Evolutionary conservation across 768 basidiomycete genomes (phyloP).

Genomic region (Amanita polypyramis): DNA sequence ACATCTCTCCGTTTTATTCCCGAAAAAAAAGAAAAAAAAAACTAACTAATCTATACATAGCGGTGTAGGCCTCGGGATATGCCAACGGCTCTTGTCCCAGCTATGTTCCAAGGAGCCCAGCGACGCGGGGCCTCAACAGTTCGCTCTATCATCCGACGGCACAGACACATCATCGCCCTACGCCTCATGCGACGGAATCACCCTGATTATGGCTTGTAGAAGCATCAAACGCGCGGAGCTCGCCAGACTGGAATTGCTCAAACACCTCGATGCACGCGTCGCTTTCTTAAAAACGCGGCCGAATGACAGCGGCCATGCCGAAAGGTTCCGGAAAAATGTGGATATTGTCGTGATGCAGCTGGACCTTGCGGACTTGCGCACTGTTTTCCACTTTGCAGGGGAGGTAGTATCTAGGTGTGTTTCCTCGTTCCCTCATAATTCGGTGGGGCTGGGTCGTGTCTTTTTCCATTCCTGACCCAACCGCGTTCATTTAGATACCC

Average conservation of each 20-base stretch:
- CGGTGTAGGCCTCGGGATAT: conserved; percentile 78
- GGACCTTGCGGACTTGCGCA: conserved; percentile 52
- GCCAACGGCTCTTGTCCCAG: conserved; percentile 65
- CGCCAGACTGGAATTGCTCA: conserved; percentile 45
- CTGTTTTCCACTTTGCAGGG: conserved; percentile 52
- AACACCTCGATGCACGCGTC: conserved; percentile 45
- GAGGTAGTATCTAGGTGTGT: conserved; percentile 44
- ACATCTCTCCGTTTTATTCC: not conserved
- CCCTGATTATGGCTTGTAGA: conserved; percentile 75
- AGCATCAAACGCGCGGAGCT: conserved; percentile 50
- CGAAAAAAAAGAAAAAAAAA: too few species aligned
- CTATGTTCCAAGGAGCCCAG: conserved; percentile 40
- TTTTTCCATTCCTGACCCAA: not conserved
- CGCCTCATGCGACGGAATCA: conserved; percentile 40
- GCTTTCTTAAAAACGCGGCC: conserved; percentile 20
- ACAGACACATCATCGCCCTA: conserved; percentile 10
- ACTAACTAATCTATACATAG: conserved; percentile 26
- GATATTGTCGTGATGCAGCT: conserved; percentile 49
- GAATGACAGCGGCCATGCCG: conserved; percentile 41
- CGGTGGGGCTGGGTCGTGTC: too few species aligned
- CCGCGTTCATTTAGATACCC: conserved; percentile 41
- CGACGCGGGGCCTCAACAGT: conserved; percentile 39
- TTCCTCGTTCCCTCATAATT: conserved; percentile 1
- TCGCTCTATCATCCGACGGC: conserved; percentile 19
- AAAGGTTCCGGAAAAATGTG: conserved; percentile 47